These are phyloP conservation scores for Flaveria brownii DNA, from an alignment of 129 eudicot species.

Conservation along the genomic window DNA sequence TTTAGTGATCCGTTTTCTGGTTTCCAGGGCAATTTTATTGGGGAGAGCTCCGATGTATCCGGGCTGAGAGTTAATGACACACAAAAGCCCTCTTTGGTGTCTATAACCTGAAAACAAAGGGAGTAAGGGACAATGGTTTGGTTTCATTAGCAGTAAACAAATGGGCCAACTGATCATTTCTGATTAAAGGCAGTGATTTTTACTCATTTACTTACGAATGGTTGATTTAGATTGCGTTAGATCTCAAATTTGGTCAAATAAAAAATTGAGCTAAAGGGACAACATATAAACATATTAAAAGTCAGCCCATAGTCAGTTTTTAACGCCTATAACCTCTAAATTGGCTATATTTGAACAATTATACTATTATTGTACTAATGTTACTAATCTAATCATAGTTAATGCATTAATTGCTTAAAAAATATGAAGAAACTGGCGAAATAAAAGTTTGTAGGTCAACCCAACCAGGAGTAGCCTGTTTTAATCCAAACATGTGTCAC, in stretches of 20 bases:
- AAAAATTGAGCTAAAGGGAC: neutral
- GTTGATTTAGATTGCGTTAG: neutral
- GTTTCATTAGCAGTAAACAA: neutral
- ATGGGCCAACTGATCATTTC: neutral
- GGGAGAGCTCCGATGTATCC: constrained; percentile 30
- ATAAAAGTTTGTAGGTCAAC: neutral
- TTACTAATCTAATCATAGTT: neutral
- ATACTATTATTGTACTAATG: neutral
- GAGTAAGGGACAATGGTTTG: neutral
- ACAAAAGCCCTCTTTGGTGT: constrained; percentile 36
- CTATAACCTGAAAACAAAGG: constrained; percentile 42
- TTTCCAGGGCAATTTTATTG: constrained; percentile 1
- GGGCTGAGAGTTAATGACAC: constrained; percentile 39
- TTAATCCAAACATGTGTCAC: neutral
- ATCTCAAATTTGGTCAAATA: neutral
- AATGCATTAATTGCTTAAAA: neutral
- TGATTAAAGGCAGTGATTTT: neutral
- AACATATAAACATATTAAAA: neutral
- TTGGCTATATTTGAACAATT: too few relatives aligned
- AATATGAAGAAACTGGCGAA: neutral
- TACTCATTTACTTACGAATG: neutral
- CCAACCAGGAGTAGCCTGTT: neutral
- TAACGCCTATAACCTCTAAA: neutral
- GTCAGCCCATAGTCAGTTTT: neutral
- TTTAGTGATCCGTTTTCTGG: constrained; percentile 8